phyloP scores from a whole-genome alignment of 768 basidiomycete species.

The Myochromella boudieri region DNA sequence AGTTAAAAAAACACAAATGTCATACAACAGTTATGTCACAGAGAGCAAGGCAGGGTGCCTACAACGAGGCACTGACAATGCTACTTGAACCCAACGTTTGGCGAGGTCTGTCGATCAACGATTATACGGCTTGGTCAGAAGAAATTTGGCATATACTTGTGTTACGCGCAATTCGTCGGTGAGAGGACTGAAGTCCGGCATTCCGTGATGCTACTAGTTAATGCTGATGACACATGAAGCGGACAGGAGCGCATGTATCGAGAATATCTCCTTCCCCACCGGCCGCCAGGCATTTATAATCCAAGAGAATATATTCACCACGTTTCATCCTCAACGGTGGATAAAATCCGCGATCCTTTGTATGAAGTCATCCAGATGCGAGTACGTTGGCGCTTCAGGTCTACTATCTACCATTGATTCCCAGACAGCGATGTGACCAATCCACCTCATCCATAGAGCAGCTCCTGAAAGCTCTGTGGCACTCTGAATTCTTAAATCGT shows the following conservation, averaged over 20 bases:
- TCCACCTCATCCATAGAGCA: conserved; percentile 61
- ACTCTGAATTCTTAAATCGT: conserved; percentile 75
- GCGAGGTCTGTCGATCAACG: conserved; percentile 60
- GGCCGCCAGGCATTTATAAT: conserved; percentile 55
- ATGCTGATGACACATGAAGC: too few species aligned
- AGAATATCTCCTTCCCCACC: conserved; percentile 63
- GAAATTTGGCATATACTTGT: conserved; percentile 79
- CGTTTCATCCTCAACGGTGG: conserved; percentile 34
- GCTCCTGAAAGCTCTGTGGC: conserved; percentile 72
- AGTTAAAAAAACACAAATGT: background rate
- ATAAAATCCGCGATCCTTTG: conserved; percentile 41
- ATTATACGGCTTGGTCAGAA: conserved; percentile 72
- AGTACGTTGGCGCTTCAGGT: conserved; percentile 31
- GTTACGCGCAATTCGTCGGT: conserved; percentile 71
- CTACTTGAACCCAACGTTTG: conserved; percentile 72
- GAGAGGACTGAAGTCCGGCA: conserved; percentile 46
- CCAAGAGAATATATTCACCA: conserved; percentile 59
- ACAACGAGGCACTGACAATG: conserved; percentile 56
- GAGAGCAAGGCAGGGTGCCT: conserved; percentile 70
- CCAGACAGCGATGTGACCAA: conserved; percentile 60
- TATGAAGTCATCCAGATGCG: conserved; percentile 47
- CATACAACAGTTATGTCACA: conserved; percentile 23
- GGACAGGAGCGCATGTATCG: conserved; percentile 64
- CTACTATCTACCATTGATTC: conserved; percentile 5
- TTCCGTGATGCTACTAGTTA: too few species aligned